These are phyloP conservation scores for Didymellaceae sp. DNA, from an alignment of 2,329 filamentous ascomycete species.

Conservation along the genomic window DNA sequence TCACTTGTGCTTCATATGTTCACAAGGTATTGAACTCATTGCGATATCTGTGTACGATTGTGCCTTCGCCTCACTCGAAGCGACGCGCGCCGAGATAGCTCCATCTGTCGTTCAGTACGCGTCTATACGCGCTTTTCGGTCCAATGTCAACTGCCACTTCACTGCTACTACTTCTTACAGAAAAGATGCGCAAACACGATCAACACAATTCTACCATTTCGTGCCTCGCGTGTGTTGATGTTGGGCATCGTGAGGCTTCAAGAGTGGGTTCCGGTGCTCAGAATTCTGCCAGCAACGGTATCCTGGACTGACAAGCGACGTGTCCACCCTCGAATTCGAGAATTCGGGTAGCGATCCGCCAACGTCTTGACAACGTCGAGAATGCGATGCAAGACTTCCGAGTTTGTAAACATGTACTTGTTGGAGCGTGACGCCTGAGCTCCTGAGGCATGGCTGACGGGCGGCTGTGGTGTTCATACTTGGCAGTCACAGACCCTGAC, in stretches of 20 bases:
- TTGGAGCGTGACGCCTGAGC: neutral
- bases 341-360: slow-evolving; percentile 2
- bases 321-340: slow-evolving; percentile 13
- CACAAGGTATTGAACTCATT: too few relatives aligned
- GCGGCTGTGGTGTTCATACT: neutral
- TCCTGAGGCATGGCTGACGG: neutral
- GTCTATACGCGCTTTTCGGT: slow-evolving; percentile 8
- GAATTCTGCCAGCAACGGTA: slow-evolving; percentile 23
- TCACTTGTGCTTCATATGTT: too few relatives aligned
- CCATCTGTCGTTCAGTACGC: slow-evolving; percentile 5
- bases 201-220: slow-evolving; percentile 1
- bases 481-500: slow-evolving; percentile 8
- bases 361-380: neutral
- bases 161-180: neutral
- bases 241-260: slow-evolving; percentile 29
- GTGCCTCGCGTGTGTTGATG: neutral
- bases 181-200: slow-evolving; percentile 12
- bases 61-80: slow-evolving; percentile 6
- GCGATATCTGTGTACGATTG: neutral
- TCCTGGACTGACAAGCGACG: slow-evolving; percentile 19
- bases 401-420: neutral
- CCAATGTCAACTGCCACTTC: slow-evolving; percentile 8
- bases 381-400: neutral
- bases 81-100: slow-evolving; percentile 11
- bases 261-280: slow-evolving; percentile 19